Percentiles rank a stretch among this genome's conserved stretches.
phyloP scores from a whole-genome alignment of 129 eudicot species.

The Cynara cardunculus region DNA sequence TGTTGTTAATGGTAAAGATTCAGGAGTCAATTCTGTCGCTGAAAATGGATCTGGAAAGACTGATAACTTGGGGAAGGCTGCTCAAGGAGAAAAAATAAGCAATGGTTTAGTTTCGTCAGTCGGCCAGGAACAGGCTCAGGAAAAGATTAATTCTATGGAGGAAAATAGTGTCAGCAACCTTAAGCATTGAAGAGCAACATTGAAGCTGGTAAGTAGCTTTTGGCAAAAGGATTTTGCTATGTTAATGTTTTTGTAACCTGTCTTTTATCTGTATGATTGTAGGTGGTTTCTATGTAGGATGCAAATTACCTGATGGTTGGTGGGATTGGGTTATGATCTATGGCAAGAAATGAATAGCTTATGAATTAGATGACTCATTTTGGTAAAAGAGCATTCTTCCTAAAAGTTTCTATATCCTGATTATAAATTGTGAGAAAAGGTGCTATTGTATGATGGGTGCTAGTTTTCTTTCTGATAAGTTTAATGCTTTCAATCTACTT shows the following conservation, averaged over 20 bases:
- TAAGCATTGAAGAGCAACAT: background rate
- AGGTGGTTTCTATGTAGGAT: slow-evolving; percentile 17
- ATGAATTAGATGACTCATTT: slow-evolving; percentile 19
- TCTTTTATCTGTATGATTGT: slow-evolving; percentile 13
- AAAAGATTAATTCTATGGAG: slow-evolving; percentile 23
- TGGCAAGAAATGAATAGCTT: slow-evolving; percentile 12
- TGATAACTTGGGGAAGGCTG: slow-evolving; percentile 13
- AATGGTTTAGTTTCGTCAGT: slow-evolving; percentile 6
- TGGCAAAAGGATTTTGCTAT: background rate
- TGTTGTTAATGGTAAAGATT: slow-evolving; percentile 24
- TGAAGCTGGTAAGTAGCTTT: slow-evolving; percentile 34
- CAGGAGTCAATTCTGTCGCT: background rate
- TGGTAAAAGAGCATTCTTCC: slow-evolving; percentile 15
- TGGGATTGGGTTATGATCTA: slow-evolving; percentile 13
- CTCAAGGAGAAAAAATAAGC: slow-evolving; percentile 13
- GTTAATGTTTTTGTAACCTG: background rate
- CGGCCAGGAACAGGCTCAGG: slow-evolving; percentile 24
- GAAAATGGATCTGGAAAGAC: slow-evolving; percentile 30
- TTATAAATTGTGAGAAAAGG: slow-evolving; percentile 26
- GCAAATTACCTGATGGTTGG: background rate
- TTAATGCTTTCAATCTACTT: slow-evolving; percentile 12
- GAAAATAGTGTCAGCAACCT: slow-evolving; percentile 18
- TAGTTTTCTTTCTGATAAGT: slow-evolving; percentile 18
- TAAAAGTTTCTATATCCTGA: slow-evolving; percentile 4
- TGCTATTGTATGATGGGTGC: slow-evolving; percentile 15